A percentile compares a stretch with the other conserved stretches of the same genome.
These are phyloP conservation scores for Mycena belliarum DNA, from an alignment of 768 basidiomycete genomes.

Conservation along the genomic window DNA sequence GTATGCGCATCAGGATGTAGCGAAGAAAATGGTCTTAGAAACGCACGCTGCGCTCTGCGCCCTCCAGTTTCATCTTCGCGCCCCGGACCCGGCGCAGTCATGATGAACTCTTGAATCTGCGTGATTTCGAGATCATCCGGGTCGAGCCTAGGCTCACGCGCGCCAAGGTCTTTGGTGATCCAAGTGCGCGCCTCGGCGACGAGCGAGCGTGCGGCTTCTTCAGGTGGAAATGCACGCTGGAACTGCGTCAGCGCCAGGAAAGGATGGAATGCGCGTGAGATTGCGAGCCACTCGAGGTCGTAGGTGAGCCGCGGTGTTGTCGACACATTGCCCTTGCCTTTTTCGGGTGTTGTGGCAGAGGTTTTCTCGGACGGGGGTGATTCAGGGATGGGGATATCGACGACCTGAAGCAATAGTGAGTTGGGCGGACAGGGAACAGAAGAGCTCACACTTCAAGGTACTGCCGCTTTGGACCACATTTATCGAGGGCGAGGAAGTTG, in stretches of 20 bases:
- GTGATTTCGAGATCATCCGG: conserved; percentile 39
- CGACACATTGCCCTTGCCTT: not conserved
- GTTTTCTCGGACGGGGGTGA: not conserved
- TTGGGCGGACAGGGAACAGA: not conserved
- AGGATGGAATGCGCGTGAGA: conserved; percentile 84
- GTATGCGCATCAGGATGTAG: conserved; percentile 12
- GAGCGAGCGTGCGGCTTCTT: conserved; percentile 50
- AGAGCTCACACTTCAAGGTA: conserved; percentile 69
- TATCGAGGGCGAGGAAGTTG: conserved; percentile 88
- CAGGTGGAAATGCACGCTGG: conserved; percentile 65
- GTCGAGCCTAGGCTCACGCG: conserved; percentile 25
- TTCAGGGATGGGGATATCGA: conserved; percentile 53
- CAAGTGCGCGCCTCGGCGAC: conserved; percentile 69
- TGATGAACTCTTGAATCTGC: conserved; percentile 65
- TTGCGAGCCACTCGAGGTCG: conserved; percentile 94
- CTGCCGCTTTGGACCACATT: conserved; percentile 74
- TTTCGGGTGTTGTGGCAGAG: conserved; percentile 5
- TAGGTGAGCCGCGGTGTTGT: conserved; percentile 52
- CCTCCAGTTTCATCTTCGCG: conserved; percentile 33
- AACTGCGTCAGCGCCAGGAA: conserved; percentile 59
- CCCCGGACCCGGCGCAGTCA: conserved; percentile 63
- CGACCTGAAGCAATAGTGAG: conserved; percentile 46
- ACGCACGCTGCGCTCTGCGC: conserved; percentile 32
- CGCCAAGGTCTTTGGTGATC: conserved; percentile 60
- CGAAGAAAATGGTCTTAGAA: conserved; percentile 6